A percentile compares a stretch with the other conserved stretches of the same genome.
Evolutionary conservation across 495 filamentous ascomycete genomes (phyloP).

Genomic region (Jackrogersella multiformis): DNA sequence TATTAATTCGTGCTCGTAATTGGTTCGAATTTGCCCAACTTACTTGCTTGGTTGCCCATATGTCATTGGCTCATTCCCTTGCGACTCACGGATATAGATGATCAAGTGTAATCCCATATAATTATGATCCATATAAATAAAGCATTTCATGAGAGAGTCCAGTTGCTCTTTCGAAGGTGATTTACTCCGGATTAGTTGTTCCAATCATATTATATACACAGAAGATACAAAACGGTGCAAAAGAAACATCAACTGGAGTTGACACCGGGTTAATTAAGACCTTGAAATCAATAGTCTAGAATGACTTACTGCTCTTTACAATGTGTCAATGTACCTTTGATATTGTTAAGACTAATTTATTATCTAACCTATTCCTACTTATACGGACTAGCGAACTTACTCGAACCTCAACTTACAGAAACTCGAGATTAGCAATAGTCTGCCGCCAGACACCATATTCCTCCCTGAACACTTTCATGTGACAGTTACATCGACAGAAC

Average conservation of each 20-base stretch:
- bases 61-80: too few species aligned
- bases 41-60: too few species aligned
- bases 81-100: too few species aligned
- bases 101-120: too few species aligned
- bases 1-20: too few species aligned
- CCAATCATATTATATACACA: too few species aligned
- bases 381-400: not conserved
- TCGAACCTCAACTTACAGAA: not conserved
- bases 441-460: not conserved
- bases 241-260: not conserved
- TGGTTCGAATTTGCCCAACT: too few species aligned
- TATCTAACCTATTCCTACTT: not conserved
- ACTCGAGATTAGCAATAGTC: not conserved
- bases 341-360: not conserved
- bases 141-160: too few species aligned
- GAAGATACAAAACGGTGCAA: too few species aligned
- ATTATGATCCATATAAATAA: too few species aligned
- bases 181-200: too few species aligned
- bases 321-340: not conserved
- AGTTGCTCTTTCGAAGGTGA: too few species aligned
- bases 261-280: not conserved
- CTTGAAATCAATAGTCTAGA: not conserved
- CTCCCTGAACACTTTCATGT: not conserved
- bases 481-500: not conserved
- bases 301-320: not conserved